Evolutionary conservation across 2,329 filamentous ascomycete species (phyloP).

Genomic region (Colletotrichum sp.): DNA sequence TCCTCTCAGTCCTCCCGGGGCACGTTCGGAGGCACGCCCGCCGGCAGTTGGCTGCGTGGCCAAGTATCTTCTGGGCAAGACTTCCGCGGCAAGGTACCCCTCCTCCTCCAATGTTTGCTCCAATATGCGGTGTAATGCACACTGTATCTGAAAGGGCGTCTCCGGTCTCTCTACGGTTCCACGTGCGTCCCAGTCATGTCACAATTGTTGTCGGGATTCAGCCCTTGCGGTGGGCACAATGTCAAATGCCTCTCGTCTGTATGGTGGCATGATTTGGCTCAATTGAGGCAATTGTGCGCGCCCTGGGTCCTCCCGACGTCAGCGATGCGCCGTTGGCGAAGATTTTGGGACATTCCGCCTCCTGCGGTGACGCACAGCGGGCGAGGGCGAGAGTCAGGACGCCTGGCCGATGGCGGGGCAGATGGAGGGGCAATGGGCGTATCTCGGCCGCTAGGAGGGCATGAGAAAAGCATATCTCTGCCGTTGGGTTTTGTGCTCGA

Average conservation of each 20-base stretch:
- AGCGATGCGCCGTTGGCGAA: background rate
- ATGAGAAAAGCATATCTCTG: background rate
- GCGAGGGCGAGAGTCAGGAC: background rate
- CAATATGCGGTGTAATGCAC: background rate
- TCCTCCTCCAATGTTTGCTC: background rate
- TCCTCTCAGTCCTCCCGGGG: background rate
- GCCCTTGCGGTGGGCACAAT: background rate
- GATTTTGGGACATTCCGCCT: background rate
- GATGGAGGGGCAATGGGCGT: background rate
- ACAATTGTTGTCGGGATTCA: background rate
- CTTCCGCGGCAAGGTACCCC: background rate
- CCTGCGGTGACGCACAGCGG: background rate
- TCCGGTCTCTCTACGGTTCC: background rate
- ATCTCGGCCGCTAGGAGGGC: background rate
- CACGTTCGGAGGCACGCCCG: slow-evolving; percentile 8
- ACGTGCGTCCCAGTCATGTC: background rate
- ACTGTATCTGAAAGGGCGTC: background rate
- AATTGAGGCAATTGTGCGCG: background rate
- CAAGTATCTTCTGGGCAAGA: background rate
- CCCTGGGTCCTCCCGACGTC: background rate
- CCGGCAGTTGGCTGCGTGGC: background rate
- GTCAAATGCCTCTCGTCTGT: background rate
- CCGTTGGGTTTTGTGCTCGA: background rate
- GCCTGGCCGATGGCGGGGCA: slow-evolving; percentile 13
- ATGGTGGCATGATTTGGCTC: background rate